Base-by-base conservation (phyloP, 2,329 filamentous ascomycete genomes). In the Fusarium torreyae region DNA sequence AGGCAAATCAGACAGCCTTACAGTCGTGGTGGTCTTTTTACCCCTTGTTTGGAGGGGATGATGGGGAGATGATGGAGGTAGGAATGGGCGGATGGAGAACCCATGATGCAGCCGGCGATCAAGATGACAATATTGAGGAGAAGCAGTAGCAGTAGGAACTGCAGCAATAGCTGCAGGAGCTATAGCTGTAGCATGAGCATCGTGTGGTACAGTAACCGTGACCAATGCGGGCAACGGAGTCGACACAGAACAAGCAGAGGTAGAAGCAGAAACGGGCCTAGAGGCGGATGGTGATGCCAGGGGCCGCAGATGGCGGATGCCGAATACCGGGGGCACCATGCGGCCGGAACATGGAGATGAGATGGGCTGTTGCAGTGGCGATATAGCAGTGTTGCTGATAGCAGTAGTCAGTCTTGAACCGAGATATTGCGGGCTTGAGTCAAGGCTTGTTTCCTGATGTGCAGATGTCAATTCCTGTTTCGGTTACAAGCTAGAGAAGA, bases 1-100 rank as follows among this genome's bases (percentile, higher is more conserved):
- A 7, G 87, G 87, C 33, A 90, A 80, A 51, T 89, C 87, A 11
- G 85, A 83, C 6, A 90, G 79, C 62, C 80, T 86, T 69, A 89
- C 70, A 2, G 83, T 84, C 4, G 85, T 84, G 74, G 77, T 85
- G 7, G 85, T 88, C 78, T 86, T 88, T 76, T 86, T 88, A 61
- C 85, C 84, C 74, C 87, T 75, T 53, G 51, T 42, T 43, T 77
- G 75, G 34, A 72, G 53, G 56, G 46, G 44, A 28, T 22, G 58
- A 66, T 65, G 66, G 38, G 62, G 71, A 70, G 69, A 71, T 48
- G 54, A 48, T 49, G 67, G 67, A 51, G 57, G 58, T 51, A 63
- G 54, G 63, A 74, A 74, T 66, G 62, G 60, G 45, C 64, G 64
- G 67, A 68, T 64, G 24, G 62, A 60, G 48, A 56, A 52, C 34